These are phyloP conservation scores for Epipyxis sp. DNA, from an alignment of 108 stramenopile genomes.

Conservation along the genomic window DNA sequence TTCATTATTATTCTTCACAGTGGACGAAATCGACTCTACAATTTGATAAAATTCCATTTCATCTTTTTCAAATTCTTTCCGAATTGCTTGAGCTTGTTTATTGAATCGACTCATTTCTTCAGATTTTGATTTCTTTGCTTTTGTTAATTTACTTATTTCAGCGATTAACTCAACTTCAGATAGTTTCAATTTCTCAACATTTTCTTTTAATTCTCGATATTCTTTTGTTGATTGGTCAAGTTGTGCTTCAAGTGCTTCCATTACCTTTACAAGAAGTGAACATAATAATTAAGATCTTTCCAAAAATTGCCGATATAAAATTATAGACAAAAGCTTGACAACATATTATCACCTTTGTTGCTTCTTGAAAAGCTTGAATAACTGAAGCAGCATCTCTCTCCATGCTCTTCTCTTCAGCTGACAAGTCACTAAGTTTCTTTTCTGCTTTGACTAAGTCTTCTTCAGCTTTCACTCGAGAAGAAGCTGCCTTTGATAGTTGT, in stretches of 20 bases:
- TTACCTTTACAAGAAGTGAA: too few species aligned
- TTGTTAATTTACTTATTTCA: slow-evolving; percentile 36
- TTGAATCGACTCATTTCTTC: neutral
- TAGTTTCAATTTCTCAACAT: slow-evolving; percentile 56
- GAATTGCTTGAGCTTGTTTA: neutral
- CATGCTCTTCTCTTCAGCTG: slow-evolving; percentile 49
- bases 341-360: too few species aligned
- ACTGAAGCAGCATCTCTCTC: slow-evolving; percentile 29
- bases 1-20: slow-evolving; percentile 20
- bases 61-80: neutral
- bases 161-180: slow-evolving; percentile 72
- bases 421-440: slow-evolving; percentile 32
- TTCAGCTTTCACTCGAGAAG: slow-evolving; percentile 62
- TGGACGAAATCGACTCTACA: neutral
- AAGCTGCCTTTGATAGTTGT: slow-evolving; percentile 62
- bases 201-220: neutral
- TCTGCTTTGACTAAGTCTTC: slow-evolving; percentile 58
- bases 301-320: too few species aligned
- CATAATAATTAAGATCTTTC: too few species aligned
- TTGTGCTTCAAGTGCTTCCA: too few species aligned
- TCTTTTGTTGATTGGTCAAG: too few species aligned
- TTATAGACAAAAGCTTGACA: too few species aligned
- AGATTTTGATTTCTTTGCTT: slow-evolving; percentile 32
- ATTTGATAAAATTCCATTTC: neutral
- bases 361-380: neutral